These are phyloP conservation scores for Ceratobasidium sp. DNA, from an alignment of 1,284 basidiomycete genomes.

Conservation along the genomic window DNA sequence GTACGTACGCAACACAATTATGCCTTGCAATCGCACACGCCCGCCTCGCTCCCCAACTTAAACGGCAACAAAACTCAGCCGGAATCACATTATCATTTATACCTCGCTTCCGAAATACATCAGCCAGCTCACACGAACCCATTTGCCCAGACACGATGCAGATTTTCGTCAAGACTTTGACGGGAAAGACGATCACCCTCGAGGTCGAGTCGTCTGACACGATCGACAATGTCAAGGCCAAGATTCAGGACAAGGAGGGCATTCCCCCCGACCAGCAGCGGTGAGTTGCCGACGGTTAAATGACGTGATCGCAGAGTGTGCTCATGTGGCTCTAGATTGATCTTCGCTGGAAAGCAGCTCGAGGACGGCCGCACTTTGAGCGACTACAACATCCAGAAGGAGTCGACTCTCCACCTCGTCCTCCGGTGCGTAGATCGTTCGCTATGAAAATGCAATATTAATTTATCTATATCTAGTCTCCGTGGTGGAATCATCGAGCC, in stretches of 20 bases:
- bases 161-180: slow-evolving; percentile 56
- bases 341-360: slow-evolving; percentile 95
- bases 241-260: slow-evolving; percentile 63
- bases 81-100: background rate
- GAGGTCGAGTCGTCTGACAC: too few relatives aligned
- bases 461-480: slow-evolving; percentile 61
- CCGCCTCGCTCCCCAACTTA: background rate
- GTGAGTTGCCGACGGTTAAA: slow-evolving; percentile 32
- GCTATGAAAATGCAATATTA: slow-evolving; percentile 11
- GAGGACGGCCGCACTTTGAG: slow-evolving; percentile 94
- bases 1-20: slow-evolving; percentile 16
- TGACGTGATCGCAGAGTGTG: background rate
- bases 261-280: slow-evolving; percentile 95
- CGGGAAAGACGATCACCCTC: slow-evolving; percentile 57
- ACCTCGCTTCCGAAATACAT: background rate
- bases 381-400: slow-evolving; percentile 99
- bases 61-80: background rate
- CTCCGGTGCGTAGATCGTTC: slow-evolving; percentile 69
- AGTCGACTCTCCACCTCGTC: slow-evolving; percentile 96
- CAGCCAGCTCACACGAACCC: background rate
- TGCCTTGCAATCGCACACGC: background rate
- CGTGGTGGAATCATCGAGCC: slow-evolving; percentile 99
- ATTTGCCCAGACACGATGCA: slow-evolving; percentile 47
- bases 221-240: too few relatives aligned
- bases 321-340: slow-evolving; percentile 56